Conservation (phyloP, 75 land plant genomes). For the Selaginella tamariscina region DNA sequence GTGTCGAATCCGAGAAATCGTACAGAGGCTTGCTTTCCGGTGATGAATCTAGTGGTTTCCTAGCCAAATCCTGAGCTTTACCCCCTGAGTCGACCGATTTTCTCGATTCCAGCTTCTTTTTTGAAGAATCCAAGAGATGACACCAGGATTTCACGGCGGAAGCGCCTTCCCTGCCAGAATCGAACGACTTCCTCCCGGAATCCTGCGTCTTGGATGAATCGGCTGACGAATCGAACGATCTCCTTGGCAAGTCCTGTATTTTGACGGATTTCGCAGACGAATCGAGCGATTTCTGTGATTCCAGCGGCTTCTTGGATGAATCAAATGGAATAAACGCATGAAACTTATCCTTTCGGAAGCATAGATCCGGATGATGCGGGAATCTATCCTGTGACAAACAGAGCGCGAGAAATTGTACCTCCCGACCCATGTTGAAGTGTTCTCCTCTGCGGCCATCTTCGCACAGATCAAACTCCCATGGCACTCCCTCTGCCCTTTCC, state of each 20-base stretch:
- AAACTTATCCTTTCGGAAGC: conserved; percentile 1
- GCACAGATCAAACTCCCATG: too few species aligned
- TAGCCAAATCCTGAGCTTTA: too few species aligned
- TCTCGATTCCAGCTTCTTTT: too few species aligned
- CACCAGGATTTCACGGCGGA: too few species aligned
- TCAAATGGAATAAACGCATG: not conserved
- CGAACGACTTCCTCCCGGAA: too few species aligned
- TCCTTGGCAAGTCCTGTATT: not conserved
- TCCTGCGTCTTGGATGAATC: not conserved
- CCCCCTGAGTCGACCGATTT: too few species aligned
- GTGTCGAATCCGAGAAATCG: not conserved
- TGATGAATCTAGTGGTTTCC: too few species aligned
- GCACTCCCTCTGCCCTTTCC: too few species aligned
- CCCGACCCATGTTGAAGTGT: conserved; percentile 3
- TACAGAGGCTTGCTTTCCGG: not conserved
- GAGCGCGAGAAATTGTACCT: conserved; percentile 4
- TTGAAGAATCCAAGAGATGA: too few species aligned
- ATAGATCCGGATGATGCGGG: not conserved
- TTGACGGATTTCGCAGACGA: not conserved
- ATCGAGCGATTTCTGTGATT: not conserved
- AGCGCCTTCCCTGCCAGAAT: too few species aligned
- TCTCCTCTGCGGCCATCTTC: too few species aligned
- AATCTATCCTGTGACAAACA: not conserved
- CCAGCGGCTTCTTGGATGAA: not conserved
- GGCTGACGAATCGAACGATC: not conserved